Evolutionary conservation across 129 eudicot species (phyloP), one percentile per base, ranked within the genome.

Genomic region (Silybum marianum): DNA sequence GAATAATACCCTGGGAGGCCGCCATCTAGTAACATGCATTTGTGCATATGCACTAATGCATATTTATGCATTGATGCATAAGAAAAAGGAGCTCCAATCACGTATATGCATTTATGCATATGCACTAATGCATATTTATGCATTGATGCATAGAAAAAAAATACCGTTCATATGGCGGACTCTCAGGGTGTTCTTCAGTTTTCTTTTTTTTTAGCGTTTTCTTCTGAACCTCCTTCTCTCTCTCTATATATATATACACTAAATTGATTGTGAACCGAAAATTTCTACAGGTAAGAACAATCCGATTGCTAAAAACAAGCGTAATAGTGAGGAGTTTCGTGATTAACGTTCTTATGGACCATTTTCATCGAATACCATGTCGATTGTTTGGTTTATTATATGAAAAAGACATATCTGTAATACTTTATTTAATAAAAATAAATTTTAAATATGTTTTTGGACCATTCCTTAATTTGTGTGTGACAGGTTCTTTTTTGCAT

Each of bases 331-430:
- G 18, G 36, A 65, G 69, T 28, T 74, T 74, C 69, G 84, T 81
- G 14, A 81, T 60, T 34, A 73, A 63, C 79, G 84, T 63, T 63
- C 74, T 73, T 67, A 32, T 76, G 32, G 19, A 46, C 32, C 34
- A 77, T 26, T 60, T 11, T 60, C 78, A 82, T 77, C 8, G 34
- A 58, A 71, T 77, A 62, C 82, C 44, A 83, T 76, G 74, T 83
- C 6, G 12, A 63, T 19, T 16, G 36, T 24, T 67, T 46, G 75
- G 44, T 48, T 34, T 21, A 68, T 40, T 68, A 14, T 9, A 30
- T 8, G 54, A 76, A 9, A 28, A 58, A 18, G 79, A 76, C 70
- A 26, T 9, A 28, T 75, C n/a, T 73, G 18, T 42, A 39, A 14
- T 22, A 73, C 14, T 14, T 73, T 46, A 4, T 34, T 22, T 32